Percentiles rank a stretch among this genome's conserved stretches.
These are phyloP conservation scores for Tetrapisispora taiwanensis DNA, from an alignment of 805 yeast species.

Conservation along the genomic window DNA sequence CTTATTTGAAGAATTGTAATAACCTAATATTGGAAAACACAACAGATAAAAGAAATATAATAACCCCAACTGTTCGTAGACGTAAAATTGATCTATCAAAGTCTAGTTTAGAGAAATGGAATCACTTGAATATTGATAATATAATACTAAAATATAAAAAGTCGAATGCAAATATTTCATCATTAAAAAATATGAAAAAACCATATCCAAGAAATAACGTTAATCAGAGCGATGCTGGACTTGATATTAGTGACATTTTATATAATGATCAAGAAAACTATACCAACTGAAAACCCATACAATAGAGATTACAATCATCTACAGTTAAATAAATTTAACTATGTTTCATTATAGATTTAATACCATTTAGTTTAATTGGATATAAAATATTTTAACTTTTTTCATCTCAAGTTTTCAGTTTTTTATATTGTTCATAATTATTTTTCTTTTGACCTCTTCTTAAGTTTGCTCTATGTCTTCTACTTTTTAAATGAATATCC, in stretches of 20 bases:
- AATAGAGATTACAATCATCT: too few species aligned
- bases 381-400: too few species aligned
- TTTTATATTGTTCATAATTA: constrained; percentile 41
- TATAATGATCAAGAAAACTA: background rate
- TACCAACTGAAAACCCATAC: too few species aligned
- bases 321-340: too few species aligned
- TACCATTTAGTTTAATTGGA: too few species aligned
- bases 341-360: too few species aligned
- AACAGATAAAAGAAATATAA: background rate
- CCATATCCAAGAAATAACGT: background rate
- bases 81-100: background rate
- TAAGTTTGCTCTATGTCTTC: constrained; percentile 52
- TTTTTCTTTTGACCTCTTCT: constrained; percentile 40
- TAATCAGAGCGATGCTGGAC: background rate
- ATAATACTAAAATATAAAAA: background rate
- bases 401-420: too few species aligned
- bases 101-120: background rate
- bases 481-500: constrained; percentile 55
- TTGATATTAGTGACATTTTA: background rate
- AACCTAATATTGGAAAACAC: background rate
- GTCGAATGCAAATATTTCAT: too few species aligned
- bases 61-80: background rate
- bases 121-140: background rate
- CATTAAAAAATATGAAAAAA: background rate
- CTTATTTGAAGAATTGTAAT: background rate